These are phyloP conservation scores for Auriscalpium orientale DNA, from an alignment of 768 basidiomycete species.

Conservation along the genomic window DNA sequence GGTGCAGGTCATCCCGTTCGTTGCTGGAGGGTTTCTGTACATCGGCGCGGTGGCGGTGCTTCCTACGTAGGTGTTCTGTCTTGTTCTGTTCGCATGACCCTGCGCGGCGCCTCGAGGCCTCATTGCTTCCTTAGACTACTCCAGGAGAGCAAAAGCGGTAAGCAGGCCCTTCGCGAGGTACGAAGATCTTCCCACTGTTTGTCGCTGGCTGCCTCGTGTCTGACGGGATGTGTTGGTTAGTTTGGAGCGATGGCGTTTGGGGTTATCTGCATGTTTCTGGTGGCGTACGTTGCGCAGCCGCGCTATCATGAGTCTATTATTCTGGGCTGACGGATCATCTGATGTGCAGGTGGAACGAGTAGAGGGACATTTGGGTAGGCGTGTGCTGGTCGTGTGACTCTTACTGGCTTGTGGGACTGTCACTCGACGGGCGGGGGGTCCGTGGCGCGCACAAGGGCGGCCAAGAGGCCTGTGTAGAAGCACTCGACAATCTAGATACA, in stretches of 20 bases:
- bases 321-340: slow-evolving; percentile 10
- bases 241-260: slow-evolving; percentile 90
- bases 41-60: slow-evolving; percentile 90
- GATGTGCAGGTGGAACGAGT: slow-evolving; percentile 69
- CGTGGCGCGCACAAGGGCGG: neutral
- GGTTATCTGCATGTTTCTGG: slow-evolving; percentile 85
- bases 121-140: slow-evolving; percentile 46
- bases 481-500: slow-evolving; percentile 4
- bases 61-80: slow-evolving; percentile 59
- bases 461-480: neutral
- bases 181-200: slow-evolving; percentile 17
- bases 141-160: slow-evolving; percentile 80
- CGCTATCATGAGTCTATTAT: slow-evolving; percentile 6
- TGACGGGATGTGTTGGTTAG: slow-evolving; percentile 33
- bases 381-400: slow-evolving; percentile 10
- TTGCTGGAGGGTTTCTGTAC: slow-evolving; percentile 88
- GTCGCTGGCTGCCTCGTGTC: neutral
- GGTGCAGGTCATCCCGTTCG: slow-evolving; percentile 76
- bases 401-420: neutral
- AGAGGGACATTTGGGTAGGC: slow-evolving; percentile 19
- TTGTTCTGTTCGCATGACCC: slow-evolving; percentile 5
- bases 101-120: neutral
- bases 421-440: neutral
- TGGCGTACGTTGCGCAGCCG: slow-evolving; percentile 83
- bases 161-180: slow-evolving; percentile 88